phyloP scores from a whole-genome alignment of 163 green algal genomes.

The Chlamydomonas reinhardtii region DNA sequence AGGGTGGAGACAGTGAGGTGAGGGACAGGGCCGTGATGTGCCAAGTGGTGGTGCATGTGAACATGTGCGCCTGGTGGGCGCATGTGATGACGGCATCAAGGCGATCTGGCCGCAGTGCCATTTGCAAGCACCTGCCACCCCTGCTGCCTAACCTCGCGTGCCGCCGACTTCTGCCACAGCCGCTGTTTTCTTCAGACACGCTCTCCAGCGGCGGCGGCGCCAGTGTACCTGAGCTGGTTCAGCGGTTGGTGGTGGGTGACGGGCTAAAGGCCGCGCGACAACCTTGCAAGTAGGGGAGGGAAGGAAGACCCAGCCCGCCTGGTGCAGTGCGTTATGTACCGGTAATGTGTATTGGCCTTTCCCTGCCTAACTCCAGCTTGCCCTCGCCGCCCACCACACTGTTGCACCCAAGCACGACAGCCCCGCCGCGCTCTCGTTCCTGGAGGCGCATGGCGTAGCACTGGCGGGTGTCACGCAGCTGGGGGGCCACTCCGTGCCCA shows the following conservation, averaged over 20 bases:
- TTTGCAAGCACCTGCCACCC: too few species aligned
- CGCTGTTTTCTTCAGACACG: constrained; percentile 54
- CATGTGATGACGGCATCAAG: too few species aligned
- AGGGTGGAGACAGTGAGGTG: constrained; percentile 56
- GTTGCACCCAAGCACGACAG: constrained; percentile 52
- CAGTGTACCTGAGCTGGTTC: constrained; percentile 69
- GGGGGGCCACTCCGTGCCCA: constrained; percentile 73
- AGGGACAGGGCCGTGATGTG: constrained; percentile 55
- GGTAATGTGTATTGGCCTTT: too few species aligned
- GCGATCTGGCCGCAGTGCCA: too few species aligned
- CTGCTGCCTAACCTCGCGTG: too few species aligned
- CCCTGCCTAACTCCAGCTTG: too few species aligned
- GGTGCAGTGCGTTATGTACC: too few species aligned
- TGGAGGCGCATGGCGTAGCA: constrained; percentile 69
- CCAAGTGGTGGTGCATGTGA: too few species aligned
- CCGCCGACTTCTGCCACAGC: too few species aligned
- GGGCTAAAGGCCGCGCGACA: too few species aligned
- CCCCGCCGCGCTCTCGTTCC: constrained; percentile 62
- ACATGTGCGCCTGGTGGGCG: too few species aligned
- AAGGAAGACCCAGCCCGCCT: background rate
- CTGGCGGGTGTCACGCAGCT: constrained; percentile 68
- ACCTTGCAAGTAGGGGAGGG: background rate
- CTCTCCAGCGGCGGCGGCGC: constrained; percentile 67
- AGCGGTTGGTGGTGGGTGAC: constrained; percentile 67
- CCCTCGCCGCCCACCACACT: too few species aligned